These are phyloP conservation scores for Thalassiosira mediterranea DNA, from an alignment of 352 stramenopile genomes.

Conservation along the genomic window DNA sequence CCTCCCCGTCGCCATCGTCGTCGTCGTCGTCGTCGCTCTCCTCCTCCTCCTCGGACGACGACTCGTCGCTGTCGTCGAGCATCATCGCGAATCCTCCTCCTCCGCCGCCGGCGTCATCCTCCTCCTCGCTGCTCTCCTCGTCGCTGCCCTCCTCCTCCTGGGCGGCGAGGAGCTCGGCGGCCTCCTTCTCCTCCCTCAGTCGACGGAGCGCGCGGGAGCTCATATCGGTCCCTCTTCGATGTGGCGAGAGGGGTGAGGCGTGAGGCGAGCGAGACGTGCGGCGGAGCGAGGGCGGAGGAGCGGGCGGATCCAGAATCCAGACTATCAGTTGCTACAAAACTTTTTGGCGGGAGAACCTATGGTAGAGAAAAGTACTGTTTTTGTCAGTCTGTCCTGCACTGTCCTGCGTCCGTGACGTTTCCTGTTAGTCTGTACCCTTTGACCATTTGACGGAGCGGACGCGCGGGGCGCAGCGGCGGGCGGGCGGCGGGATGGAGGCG, in stretches of 20 bases:
- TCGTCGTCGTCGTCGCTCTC: constrained; percentile 26
- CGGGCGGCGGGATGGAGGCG: too few species aligned
- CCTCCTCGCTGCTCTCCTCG: constrained; percentile 38
- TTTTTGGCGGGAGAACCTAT: too few species aligned
- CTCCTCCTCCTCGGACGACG: constrained; percentile 1
- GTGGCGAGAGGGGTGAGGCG: background rate
- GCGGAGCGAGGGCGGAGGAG: too few species aligned
- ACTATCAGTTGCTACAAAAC: too few species aligned
- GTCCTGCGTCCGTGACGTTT: too few species aligned
- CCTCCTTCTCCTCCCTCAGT: constrained; percentile 53
- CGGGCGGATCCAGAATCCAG: too few species aligned
- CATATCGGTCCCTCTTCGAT: constrained; percentile 32
- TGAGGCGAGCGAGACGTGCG: too few species aligned
- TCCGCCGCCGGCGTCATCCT: constrained; percentile 40
- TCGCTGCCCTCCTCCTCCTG: constrained; percentile 20
- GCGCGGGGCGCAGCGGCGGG: too few species aligned
- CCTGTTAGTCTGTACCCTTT: too few species aligned
- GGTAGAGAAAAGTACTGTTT: too few species aligned
- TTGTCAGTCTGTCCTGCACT: too few species aligned
- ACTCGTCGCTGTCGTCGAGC: constrained; percentile 20
- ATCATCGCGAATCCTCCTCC: constrained; percentile 9
- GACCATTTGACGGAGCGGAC: too few species aligned
- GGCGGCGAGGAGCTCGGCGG: constrained; percentile 14
- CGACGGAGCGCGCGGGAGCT: constrained; percentile 55
- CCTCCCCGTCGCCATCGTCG: constrained; percentile 16